A percentile compares a stretch with the other conserved stretches of the same genome.
These are phyloP conservation scores for Colletotrichum sp. DNA, from an alignment of 2,329 filamentous ascomycete genomes.

Conservation along the genomic window DNA sequence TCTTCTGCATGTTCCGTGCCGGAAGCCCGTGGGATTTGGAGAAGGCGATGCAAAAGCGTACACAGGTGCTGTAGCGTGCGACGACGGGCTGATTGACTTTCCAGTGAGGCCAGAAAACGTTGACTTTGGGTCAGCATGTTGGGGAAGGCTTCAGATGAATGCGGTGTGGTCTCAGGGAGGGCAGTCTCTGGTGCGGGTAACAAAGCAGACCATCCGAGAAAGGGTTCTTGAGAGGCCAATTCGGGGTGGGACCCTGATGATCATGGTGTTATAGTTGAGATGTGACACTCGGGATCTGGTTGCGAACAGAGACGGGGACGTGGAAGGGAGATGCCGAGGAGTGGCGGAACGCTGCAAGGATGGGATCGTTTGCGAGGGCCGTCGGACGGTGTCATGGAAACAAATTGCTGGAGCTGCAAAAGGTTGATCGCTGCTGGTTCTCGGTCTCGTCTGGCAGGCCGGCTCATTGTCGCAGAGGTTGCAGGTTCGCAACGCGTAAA, in stretches of 20 bases:
- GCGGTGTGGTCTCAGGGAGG: slow-evolving; percentile 1
- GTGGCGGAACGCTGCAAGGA: not conserved
- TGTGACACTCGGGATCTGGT: not conserved
- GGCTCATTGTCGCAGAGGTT: not conserved
- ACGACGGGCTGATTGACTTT: not conserved
- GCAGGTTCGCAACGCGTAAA: not conserved
- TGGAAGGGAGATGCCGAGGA: not conserved
- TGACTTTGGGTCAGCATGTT: not conserved
- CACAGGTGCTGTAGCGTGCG: not conserved
- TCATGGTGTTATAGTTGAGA: not conserved
- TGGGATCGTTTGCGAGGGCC: not conserved
- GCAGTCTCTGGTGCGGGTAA: not conserved
- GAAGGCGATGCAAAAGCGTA: not conserved
- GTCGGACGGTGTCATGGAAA: not conserved
- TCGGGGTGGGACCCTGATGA: slow-evolving; percentile 16
- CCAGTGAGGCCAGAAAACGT: not conserved
- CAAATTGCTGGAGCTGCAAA: not conserved
- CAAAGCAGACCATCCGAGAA: not conserved
- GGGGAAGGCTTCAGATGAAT: slow-evolving; percentile 9
- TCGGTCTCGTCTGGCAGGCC: not conserved
- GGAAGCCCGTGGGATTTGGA: not conserved
- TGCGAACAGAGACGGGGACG: not conserved
- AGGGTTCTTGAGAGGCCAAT: not conserved
- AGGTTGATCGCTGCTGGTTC: slow-evolving; percentile 3
- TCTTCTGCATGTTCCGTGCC: not conserved